phyloP scores from a whole-genome alignment of 306 rosid genomes.

The Luffa aegyptiaca region DNA sequence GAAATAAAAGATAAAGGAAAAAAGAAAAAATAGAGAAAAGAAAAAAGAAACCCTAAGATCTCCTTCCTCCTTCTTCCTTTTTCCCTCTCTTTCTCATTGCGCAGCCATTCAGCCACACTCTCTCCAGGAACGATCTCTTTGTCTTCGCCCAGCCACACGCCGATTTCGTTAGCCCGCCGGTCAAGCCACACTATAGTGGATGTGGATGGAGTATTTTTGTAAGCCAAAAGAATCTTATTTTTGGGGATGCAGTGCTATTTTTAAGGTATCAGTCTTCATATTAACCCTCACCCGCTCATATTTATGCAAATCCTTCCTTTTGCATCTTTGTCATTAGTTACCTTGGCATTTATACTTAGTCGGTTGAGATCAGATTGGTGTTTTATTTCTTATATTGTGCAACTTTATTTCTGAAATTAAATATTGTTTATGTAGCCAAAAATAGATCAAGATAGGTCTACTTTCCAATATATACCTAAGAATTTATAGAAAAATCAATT shows the following conservation, averaged over 20 bases:
- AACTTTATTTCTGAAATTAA: background rate
- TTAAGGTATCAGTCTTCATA: constrained; percentile 37
- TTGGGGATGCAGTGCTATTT: constrained; percentile 97
- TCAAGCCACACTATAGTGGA: too few relatives aligned
- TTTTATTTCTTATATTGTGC: background rate
- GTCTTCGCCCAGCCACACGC: too few relatives aligned
- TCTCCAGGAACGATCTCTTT: too few relatives aligned
- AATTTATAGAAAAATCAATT: background rate
- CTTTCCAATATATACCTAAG: background rate
- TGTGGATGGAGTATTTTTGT: constrained; percentile 96
- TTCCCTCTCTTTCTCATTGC: too few relatives aligned
- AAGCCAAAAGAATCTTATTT: constrained; percentile 85
- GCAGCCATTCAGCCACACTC: too few relatives aligned
- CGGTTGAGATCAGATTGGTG: background rate
- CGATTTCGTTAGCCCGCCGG: too few relatives aligned
- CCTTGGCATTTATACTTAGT: background rate
- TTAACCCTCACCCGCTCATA: background rate
- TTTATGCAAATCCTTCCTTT: background rate
- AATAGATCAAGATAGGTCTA: background rate
- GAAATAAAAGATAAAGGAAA: too few relatives aligned
- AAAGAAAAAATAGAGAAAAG: too few relatives aligned
- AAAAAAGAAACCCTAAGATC: too few relatives aligned
- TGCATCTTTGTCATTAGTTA: background rate
- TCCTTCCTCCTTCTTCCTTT: too few relatives aligned
- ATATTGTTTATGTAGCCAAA: background rate